Evolutionary conservation across 192 early-diverging fungal species (phyloP).

Genomic region (Haplosporangium gracile): DNA sequence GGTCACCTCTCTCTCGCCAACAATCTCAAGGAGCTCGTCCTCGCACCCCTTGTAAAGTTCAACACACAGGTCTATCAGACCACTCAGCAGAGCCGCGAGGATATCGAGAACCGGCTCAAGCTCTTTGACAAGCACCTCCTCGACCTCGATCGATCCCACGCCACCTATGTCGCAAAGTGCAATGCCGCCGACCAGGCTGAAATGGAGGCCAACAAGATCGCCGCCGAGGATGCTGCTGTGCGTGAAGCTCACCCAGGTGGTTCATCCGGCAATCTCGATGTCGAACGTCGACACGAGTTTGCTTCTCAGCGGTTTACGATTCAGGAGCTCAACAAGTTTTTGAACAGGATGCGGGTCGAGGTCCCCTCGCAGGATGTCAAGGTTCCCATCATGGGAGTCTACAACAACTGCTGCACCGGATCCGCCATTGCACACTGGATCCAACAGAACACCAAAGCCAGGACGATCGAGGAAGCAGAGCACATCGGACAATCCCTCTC

Average conservation of each 20-base stretch:
- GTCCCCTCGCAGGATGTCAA: conserved; percentile 74
- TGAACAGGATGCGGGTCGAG: conserved; percentile 71
- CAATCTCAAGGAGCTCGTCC: conserved; percentile 58
- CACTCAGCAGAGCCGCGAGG: conserved; percentile 55
- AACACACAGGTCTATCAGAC: conserved; percentile 54
- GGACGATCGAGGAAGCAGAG: conserved; percentile 72
- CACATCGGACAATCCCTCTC: conserved; percentile 79
- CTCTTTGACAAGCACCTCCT: conserved; percentile 60
- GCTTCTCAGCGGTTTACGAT: conserved; percentile 71
- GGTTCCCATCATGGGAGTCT: conserved; percentile 76
- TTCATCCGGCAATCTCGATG: neutral
- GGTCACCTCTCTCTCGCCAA: conserved; percentile 59
- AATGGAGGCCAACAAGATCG: conserved; percentile 56
- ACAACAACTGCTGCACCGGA: conserved; percentile 73
- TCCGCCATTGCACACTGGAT: conserved; percentile 81
- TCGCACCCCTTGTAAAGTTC: conserved; percentile 64
- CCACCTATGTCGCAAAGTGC: conserved; percentile 62
- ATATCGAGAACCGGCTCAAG: conserved; percentile 63
- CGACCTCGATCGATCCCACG: conserved; percentile 61
- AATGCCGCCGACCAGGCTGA: conserved; percentile 77
- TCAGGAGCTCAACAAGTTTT: conserved; percentile 72
- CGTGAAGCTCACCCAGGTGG: neutral
- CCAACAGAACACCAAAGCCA: conserved; percentile 73
- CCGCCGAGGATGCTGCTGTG: conserved; percentile 22
- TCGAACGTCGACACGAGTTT: conserved; percentile 57